Evolutionary conservation across 2,329 filamentous ascomycete species (phyloP).

Genomic region (Xylaria sp.): DNA sequence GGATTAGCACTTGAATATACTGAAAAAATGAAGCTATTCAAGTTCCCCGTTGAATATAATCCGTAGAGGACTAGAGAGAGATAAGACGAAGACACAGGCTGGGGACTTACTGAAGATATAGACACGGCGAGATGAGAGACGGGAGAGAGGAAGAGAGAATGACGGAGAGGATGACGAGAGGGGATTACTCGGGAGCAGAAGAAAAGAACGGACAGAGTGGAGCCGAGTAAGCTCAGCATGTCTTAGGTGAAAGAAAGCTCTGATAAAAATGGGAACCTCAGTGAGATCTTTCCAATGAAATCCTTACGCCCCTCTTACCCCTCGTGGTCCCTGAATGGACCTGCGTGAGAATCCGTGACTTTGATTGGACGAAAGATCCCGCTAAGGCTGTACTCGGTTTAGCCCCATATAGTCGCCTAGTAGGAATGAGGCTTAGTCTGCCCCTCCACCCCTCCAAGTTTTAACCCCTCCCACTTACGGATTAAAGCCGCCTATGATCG

Average conservation of each 20-base stretch:
- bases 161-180: not conserved
- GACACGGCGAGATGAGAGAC: not conserved
- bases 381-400: not conserved
- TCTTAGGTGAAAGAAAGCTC: not conserved
- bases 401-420: not conserved
- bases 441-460: not conserved
- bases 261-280: not conserved
- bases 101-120: not conserved
- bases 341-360: not conserved
- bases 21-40: not conserved
- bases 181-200: not conserved
- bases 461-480: not conserved
- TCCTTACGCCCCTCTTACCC: not conserved
- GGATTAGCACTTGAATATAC: constrained; percentile 13
- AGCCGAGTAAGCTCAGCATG: not conserved
- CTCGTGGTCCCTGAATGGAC: not conserved
- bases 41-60: not conserved
- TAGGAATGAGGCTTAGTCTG: not conserved
- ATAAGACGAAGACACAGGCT: not conserved
- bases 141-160: not conserved
- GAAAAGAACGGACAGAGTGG: not conserved
- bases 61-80: not conserved
- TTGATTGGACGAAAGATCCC: not conserved
- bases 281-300: not conserved
- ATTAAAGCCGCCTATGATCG: not conserved